Evolutionary conservation across 768 basidiomycete genomes (phyloP).

Genomic region (Mycena haematopus): DNA sequence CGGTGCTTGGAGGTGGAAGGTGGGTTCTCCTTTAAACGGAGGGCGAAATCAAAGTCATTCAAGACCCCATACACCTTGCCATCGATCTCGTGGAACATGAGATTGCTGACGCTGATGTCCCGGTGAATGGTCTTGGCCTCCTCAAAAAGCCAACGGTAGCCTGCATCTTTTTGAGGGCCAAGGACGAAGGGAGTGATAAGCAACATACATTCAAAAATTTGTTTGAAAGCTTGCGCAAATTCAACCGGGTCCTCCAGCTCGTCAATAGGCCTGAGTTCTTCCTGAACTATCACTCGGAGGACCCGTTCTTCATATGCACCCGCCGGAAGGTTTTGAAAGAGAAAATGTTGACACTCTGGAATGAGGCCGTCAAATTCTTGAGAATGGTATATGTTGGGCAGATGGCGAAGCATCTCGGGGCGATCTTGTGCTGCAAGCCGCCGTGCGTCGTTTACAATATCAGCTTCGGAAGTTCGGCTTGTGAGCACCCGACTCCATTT

Average conservation of each 20-base stretch:
- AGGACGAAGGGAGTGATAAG: background rate
- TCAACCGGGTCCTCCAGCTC: background rate
- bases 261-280: conserved; percentile 1
- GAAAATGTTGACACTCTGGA: background rate
- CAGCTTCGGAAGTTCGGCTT: background rate
- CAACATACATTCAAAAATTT: conserved; percentile 9
- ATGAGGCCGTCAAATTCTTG: background rate
- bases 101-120: background rate
- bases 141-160: conserved; percentile 7
- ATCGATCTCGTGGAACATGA: conserved; percentile 5
- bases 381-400: conserved; percentile 1
- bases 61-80: conserved; percentile 8
- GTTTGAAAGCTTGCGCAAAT: background rate
- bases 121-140: background rate
- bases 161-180: conserved; percentile 1
- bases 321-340: background rate
- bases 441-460: background rate
- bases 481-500: conserved; percentile 6
- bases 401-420: conserved; percentile 6
- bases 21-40: background rate
- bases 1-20: conserved; percentile 29
- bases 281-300: conserved; percentile 1
- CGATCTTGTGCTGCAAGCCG: background rate
- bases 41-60: conserved; percentile 11
- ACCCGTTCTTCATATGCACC: background rate